Base-by-base conservation (phyloP, 2,329 filamentous ascomycete genomes). In the Huntiella moniliformis region DNA sequence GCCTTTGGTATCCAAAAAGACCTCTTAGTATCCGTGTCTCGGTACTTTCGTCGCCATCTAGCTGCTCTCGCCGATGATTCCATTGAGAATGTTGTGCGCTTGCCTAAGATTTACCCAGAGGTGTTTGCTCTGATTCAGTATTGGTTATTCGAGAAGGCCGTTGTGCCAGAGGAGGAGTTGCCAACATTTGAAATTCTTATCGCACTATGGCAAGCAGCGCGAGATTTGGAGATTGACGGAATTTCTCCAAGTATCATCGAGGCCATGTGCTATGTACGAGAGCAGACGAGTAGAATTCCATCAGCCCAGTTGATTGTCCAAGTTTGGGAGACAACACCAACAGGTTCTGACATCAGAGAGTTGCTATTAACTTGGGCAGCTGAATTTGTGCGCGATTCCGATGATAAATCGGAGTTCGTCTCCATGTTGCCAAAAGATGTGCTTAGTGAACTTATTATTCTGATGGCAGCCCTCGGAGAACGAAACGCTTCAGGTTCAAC, bases 381-480 rank as follows among this genome's bases (percentile, higher is more conserved):
- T 18, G 74, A 78, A 56, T 77, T 77, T 53, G 74, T 77, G 61
- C 62, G 70, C 37, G 69, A 69, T 0, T 74, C 71, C 3, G 67
- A 73, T 16, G 63, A 65, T 1, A 64, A 71, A 13, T 63, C 67
- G 6, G 70, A 73, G 50, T 77, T 77, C 53, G 74, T 70, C 38
- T 70, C 70, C 53, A 72, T 71, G 0, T 63, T 79, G 3, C 74
- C 74, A 0, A 70, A 77, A 51, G 71, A 76, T 52, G 70, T 79
- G 1, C 60, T 78, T 5, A 74, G 71, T 51, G 74, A 77, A 56
- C 64, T 79, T 4, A 73, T 79, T 0, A 66, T 78, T 2, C 63
- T 69, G 10, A 76, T 78, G 72, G 74, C 70, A 67, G 70, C 15
- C 60, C 73, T 47, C 66, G 72, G 41, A 59, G 57, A 49, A 13